Percentiles rank a stretch among this genome's conserved stretches.
Conservation (phyloP, 1,139 yeast genomes). For the Blastobotrys buckinghamii region DNA sequence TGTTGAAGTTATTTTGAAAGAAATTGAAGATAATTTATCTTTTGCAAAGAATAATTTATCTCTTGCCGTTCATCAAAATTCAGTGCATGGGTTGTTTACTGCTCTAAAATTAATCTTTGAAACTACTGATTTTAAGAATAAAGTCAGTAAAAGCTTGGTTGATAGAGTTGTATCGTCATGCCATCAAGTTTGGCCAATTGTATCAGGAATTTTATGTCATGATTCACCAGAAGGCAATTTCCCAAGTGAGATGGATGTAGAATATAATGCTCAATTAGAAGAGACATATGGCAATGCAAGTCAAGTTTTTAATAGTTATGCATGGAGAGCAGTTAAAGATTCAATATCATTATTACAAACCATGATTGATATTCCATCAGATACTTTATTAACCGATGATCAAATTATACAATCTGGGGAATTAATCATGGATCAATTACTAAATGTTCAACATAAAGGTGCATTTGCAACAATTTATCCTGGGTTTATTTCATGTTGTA, state of each 20-base stretch:
- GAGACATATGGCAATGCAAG: conserved; percentile 47
- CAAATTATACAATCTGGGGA: conserved; percentile 43
- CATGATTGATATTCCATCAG: conserved; percentile 34
- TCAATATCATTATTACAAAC: conserved; percentile 51
- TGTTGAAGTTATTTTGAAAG: conserved; percentile 19
- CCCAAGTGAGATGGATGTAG: conserved; percentile 40
- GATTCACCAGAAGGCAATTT: conserved; percentile 63
- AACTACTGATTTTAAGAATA: not conserved
- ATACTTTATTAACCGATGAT: conserved; percentile 23
- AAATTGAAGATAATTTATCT: conserved; percentile 30
- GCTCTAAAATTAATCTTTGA: conserved; percentile 49
- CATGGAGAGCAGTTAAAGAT: conserved; percentile 85
- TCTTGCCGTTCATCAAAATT: conserved; percentile 40
- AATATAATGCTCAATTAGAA: conserved; percentile 35
- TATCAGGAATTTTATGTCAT: conserved; percentile 52
- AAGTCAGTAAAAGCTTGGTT: conserved; percentile 11
- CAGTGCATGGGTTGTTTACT: conserved; percentile 63
- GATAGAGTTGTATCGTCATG: conserved; percentile 28
- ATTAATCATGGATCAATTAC: conserved; percentile 57
- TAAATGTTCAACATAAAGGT: conserved; percentile 79
- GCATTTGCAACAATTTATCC: conserved; percentile 88
- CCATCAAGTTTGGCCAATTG: conserved; percentile 46
- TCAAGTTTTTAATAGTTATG: conserved; percentile 60
- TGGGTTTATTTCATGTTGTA: conserved; percentile 59
- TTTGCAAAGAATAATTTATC: conserved; percentile 30